Base-by-base conservation (phyloP, 371 early-diverging fungal species). In the Mortierella sp. region DNA sequence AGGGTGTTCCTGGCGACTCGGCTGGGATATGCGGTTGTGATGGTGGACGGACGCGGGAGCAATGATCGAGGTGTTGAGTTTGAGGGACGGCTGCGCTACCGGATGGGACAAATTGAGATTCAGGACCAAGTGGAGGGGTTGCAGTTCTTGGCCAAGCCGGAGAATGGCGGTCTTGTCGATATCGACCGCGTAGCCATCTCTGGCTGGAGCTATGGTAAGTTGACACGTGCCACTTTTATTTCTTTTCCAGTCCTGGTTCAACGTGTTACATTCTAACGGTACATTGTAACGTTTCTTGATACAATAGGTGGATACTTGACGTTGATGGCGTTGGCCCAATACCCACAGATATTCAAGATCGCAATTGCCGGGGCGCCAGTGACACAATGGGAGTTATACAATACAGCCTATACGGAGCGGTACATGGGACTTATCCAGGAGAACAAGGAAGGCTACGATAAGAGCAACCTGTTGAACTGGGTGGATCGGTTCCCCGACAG, bases 361-460 rank as follows among this genome's bases (percentile, higher is more conserved):
- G 91, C 93, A 0, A 89, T 96, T 78, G 93, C 95, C 3, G 96
- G 96, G 3, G 96, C 96, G 0, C 96, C 96, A 0, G 96, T 96
- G 0, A 93, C 94, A 1, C 90, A 91, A 26, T 95, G 94, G 94
- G 91, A 92, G 59, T 77, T 92, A 46, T 95, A 96, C 79, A 95
- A 95, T 87, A 89, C 94, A 14, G 95, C 95, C 0, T 96, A 96
- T 74, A 94, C 95, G 6, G 96, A 96, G 79, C 90, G 95, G 4
- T 96, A 95, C 75, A 91, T 96, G 91, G 95, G 95, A 0, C 75
- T 93, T 1, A 91, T 91, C 0, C 67, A 74, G 19, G 91, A 90
- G 43, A 91, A 94, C 74, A 74, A 76, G 26, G 86, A 88, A 24
- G 92, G 89, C 0, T 96, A 94, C 79, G 69, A 64, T 14, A 76